Conservation (phyloP, 2,329 filamentous ascomycete genomes). For the Neoarthrinium moseri region DNA sequence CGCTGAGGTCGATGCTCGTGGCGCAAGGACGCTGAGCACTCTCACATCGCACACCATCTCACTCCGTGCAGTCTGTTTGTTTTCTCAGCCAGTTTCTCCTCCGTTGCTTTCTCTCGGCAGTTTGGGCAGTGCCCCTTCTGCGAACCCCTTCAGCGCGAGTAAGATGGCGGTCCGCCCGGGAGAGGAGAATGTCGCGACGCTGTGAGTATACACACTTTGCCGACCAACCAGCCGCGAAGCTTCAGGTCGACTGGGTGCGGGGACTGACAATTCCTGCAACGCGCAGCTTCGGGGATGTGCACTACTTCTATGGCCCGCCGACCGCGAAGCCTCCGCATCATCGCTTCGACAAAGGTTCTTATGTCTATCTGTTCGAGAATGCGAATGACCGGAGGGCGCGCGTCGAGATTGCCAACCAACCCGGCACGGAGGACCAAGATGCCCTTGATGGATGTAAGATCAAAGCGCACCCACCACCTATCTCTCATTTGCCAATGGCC, state of each 20-base stretch:
- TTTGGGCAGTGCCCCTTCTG: background rate
- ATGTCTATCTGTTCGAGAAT: constrained; percentile 79
- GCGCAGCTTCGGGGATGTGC: constrained; percentile 70
- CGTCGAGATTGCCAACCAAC: constrained; percentile 73
- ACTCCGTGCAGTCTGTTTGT: background rate
- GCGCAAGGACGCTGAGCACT: background rate
- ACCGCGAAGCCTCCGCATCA: constrained; percentile 69
- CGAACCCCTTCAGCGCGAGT: background rate
- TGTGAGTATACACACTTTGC: constrained; percentile 30
- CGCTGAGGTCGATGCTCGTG: background rate
- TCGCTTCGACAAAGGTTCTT: constrained; percentile 76
- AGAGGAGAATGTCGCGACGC: constrained; percentile 46
- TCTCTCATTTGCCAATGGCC: too few relatives aligned
- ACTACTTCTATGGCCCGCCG: constrained; percentile 75
- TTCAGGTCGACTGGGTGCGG: too few relatives aligned
- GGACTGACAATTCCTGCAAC: constrained; percentile 28
- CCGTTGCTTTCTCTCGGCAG: background rate
- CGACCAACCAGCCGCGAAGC: background rate
- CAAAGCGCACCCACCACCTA: background rate
- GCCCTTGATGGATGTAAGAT: constrained; percentile 75
- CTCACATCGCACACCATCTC: background rate
- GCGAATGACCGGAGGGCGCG: constrained; percentile 65
- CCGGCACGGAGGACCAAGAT: constrained; percentile 74
- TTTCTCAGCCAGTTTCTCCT: background rate
- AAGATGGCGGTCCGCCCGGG: constrained; percentile 44